A percentile compares a stretch with the other conserved stretches of the same genome.
These are phyloP conservation scores for Metschnikowia arizonensis DNA, from an alignment of 805 yeast species.

Conservation along the genomic window DNA sequence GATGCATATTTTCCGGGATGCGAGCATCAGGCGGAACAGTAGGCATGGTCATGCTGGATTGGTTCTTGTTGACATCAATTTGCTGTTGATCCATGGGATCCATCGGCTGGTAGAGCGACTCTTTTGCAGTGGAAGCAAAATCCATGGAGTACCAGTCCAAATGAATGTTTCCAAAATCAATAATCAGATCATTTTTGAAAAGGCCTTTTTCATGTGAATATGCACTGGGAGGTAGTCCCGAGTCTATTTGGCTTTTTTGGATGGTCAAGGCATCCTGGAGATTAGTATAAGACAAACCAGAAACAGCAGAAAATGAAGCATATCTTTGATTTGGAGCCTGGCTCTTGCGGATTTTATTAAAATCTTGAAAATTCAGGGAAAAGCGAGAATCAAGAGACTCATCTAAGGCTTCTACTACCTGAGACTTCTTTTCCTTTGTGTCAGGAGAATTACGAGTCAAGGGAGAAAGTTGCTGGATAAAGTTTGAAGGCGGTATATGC, in stretches of 20 bases:
- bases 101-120: not conserved
- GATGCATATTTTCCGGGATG: slow-evolving; percentile 4
- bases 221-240: slow-evolving; percentile 25
- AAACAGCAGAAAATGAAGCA: slow-evolving; percentile 63
- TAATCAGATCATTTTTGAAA: slow-evolving; percentile 19
- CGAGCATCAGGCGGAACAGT: slow-evolving; percentile 15
- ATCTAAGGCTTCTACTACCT: slow-evolving; percentile 1
- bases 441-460: slow-evolving; percentile 21
- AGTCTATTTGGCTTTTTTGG: slow-evolving; percentile 31
- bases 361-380: slow-evolving; percentile 11
- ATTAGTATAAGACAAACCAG: slow-evolving; percentile 57
- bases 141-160: slow-evolving; percentile 21
- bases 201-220: slow-evolving; percentile 27
- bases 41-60: not conserved
- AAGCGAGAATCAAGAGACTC: slow-evolving; percentile 10
- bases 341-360: slow-evolving; percentile 4
- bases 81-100: not conserved
- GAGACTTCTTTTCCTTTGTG: slow-evolving; percentile 10
- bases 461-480: slow-evolving; percentile 26
- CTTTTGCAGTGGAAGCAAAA: slow-evolving; percentile 2
- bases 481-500: slow-evolving; percentile 9
- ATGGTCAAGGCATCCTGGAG: slow-evolving; percentile 40
- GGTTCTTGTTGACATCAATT: not conserved
- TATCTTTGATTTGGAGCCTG: slow-evolving; percentile 32
- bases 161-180: slow-evolving; percentile 25